Percentiles rank a stretch among this genome's conserved stretches.
Conservation (phyloP, 129 eudicot genomes). For the Solidago caesia region DNA sequence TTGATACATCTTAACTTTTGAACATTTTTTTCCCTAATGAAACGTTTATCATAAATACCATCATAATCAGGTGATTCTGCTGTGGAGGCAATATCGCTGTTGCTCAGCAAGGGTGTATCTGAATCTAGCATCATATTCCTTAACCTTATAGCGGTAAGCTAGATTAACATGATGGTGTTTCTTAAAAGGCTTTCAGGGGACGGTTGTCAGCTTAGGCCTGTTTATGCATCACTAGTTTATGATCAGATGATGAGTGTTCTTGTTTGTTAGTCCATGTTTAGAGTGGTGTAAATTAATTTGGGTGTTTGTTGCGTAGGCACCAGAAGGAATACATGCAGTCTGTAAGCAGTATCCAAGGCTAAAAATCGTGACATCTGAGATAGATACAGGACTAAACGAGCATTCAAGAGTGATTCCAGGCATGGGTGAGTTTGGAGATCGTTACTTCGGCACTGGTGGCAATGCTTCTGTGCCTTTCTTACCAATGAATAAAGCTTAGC, state of each 20-base stretch:
- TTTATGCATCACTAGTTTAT: no score
- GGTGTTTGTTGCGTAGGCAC: slow-evolving; percentile 53
- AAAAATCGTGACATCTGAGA: slow-evolving; percentile 89
- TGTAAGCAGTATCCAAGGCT: slow-evolving; percentile 70
- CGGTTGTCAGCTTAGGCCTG: background rate
- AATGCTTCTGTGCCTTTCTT: slow-evolving; percentile 23
- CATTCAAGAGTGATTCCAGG: slow-evolving; percentile 78
- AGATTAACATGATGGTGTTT: background rate
- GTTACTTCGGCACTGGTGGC: slow-evolving; percentile 76
- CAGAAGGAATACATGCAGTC: slow-evolving; percentile 79
- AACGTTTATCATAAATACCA: background rate
- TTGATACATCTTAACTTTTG: slow-evolving; percentile 8
- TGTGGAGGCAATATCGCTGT: slow-evolving; percentile 73
- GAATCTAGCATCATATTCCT: slow-evolving; percentile 84
- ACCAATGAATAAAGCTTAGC: slow-evolving; percentile 16
- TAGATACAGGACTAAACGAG: slow-evolving; percentile 54
- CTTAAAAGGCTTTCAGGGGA: slow-evolving; percentile 3
- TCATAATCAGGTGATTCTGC: slow-evolving; percentile 72
- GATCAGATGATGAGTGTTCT: background rate
- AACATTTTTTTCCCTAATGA: background rate
- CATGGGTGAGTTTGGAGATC: slow-evolving; percentile 95
- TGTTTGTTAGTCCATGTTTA: background rate
- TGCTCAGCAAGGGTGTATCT: slow-evolving; percentile 78
- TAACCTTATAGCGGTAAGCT: slow-evolving; percentile 78
- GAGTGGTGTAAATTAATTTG: background rate